Evolutionary conservation across 345 rosid species (phyloP).

Genomic region (Camelina hispida): DNA sequence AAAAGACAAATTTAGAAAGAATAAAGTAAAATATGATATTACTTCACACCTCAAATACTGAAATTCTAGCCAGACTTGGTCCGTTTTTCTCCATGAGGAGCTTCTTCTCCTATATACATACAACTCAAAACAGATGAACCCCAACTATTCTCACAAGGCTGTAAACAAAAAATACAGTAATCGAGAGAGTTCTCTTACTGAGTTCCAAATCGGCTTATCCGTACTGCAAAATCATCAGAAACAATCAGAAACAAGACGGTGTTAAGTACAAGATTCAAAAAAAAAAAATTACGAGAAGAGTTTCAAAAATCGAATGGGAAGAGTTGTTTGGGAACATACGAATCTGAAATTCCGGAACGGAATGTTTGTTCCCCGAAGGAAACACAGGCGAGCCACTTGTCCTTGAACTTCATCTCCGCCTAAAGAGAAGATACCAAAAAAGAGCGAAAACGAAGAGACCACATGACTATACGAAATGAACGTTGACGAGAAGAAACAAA

Average conservation of each 20-base stretch:
- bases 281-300: background rate
- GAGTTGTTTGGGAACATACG: slow-evolving; percentile 49
- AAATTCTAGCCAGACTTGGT: slow-evolving; percentile 80
- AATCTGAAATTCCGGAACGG: slow-evolving; percentile 69
- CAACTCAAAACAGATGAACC: background rate
- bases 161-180: background rate
- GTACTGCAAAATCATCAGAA: slow-evolving; percentile 65
- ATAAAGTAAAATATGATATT: slow-evolving; percentile 1
- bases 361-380: slow-evolving; percentile 91
- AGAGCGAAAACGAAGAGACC: background rate
- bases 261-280: background rate
- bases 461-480: slow-evolving; percentile 11
- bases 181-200: slow-evolving; percentile 54
- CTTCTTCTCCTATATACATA: slow-evolving; percentile 71
- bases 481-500: background rate
- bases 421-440: slow-evolving; percentile 32
- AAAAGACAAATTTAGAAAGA: slow-evolving; percentile 21
- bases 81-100: slow-evolving; percentile 85
- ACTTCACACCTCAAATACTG: slow-evolving; percentile 78
- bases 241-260: slow-evolving; percentile 34
- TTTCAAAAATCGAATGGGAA: background rate
- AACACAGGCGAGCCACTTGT: slow-evolving; percentile 91
- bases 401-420: slow-evolving; percentile 93
- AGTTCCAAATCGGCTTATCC: slow-evolving; percentile 84
- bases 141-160: background rate